Evolutionary conservation across 108 stramenopile genomes (phyloP), one percentile per base, ranked within the genome.

Genomic region (Cyclotella choctawhatcheeana): DNA sequence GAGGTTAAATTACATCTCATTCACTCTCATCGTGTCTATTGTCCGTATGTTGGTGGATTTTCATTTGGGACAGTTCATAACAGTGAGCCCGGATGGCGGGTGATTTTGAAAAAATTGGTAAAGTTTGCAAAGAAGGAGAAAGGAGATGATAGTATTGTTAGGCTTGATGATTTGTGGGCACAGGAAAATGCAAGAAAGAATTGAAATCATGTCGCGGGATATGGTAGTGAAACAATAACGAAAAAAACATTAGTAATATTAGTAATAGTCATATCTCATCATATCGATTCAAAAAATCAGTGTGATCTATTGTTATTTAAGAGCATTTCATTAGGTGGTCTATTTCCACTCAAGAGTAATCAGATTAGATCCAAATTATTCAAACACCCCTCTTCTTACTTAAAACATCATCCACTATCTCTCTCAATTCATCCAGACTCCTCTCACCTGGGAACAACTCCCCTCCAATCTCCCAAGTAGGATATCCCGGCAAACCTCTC

Each of bases 381-480:
- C 18, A 5, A 5, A 60, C 12, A 8, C 27, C 4, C 52, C 53
- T 22, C 26, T 31, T 24, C 33, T 72, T 73, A n/a, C 58, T 58
- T n/a, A 55, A 56, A 44, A 78, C 67, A 37, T 86, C 78, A 55
- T 78, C 64, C 17, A 94, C 82, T 63, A 94, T 86, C 7, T 94
- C 93, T 66, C 89, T 94, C 68, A 98, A 83, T 69, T 98, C 96
- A 24, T 96, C 95, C 69, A 98, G 68, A 51, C 84, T 77, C 73
- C 87, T 85, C 69, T 98, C 94, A 14, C 97, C 97, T 2, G 97
- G 97, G 82, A 88, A 98, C 45, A 96, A 76, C 63, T 95, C 83
- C 2, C 97, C 97, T 33, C 80, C 83, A 65, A 98, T 98, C 61
- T 98, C 97, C 96, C 96, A 98, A 5, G 97, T 98, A 10, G 97